Base-by-base conservation (phyloP, 805 yeast species). In the Yarrowia osloensis region DNA sequence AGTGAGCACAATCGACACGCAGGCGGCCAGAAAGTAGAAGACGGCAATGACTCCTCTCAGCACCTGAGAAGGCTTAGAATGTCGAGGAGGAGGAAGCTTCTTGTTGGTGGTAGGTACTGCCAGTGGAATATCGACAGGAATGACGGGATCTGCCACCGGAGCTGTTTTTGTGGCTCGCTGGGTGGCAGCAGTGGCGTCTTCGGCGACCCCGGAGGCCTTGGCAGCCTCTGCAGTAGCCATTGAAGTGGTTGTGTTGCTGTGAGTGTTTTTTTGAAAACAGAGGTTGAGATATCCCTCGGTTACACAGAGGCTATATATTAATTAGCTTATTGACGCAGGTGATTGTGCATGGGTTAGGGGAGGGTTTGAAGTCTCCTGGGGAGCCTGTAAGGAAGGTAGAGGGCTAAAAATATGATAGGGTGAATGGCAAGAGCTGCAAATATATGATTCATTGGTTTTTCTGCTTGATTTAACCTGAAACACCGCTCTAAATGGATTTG, bases 1-100 rank as follows among this genome's bases (percentile, higher is more conserved):
- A 7, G 76, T 70, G 44, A 61, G 28, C 11, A 49, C 49, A 28
- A 63, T 47, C 12, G 39, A 49, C 2, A 49, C 17, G 19, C 67
- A 35, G 11, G 67, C 54, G n/a, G 13, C 0, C 12, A 61, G n/a
- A 24, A 61, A 61, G 54, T 44, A 61, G n/a, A 61, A 1, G 8
- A 44, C 33, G 1, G 66, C 52, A 29, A 44, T 44, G 22, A 61
- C n/a, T 2, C 54, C 66, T 17, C 52, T 22, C 17, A 61, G 6
- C 17, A 35, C 22, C 42, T 61, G 66, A 8, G 52, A 33, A 9
- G 44, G 54, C 33, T 61, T 61, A 21, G 66, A 61, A 22, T 57
- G 63, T 4, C 63, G 63, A 19, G 63, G 63, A 28, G 63, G 63
- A 26, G 63, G 63, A 2, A 57, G 49, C 49, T 57, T 12, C n/a